Evolutionary conservation across 345 rosid genomes (phyloP).

Genomic region (Microthlaspi erraticum): DNA sequence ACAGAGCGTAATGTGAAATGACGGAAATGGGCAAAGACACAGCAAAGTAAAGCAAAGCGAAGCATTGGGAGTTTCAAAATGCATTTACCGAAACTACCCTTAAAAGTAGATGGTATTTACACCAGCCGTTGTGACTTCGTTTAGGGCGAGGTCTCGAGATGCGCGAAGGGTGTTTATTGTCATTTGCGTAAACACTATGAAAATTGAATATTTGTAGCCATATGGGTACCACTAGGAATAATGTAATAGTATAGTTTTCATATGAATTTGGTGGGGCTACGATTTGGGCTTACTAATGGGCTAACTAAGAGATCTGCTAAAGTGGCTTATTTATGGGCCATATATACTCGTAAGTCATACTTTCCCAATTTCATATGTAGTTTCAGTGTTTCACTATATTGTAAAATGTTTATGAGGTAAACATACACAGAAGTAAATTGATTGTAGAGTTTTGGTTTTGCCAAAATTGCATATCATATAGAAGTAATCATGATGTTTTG

Average conservation of each 20-base stretch:
- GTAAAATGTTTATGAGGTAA: too few species aligned
- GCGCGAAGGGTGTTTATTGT: constrained; percentile 35
- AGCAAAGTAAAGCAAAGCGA: constrained; percentile 14
- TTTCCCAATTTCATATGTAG: neutral
- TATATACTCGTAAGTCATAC: neutral
- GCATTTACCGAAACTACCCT: constrained; percentile 25
- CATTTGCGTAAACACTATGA: neutral
- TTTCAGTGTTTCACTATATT: too few species aligned
- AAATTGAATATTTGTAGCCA: neutral
- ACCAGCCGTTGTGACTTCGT: constrained; percentile 40
- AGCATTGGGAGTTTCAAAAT: constrained; percentile 38
- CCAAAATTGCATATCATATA: neutral
- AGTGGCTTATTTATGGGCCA: neutral
- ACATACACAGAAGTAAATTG: too few species aligned
- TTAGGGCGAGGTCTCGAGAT: constrained; percentile 35
- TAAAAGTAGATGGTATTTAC: constrained; percentile 24
- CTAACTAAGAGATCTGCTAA: neutral
- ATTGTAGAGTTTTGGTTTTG: neutral
- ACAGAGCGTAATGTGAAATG: constrained; percentile 26
- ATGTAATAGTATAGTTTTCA: too few species aligned
- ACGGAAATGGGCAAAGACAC: constrained; percentile 37
- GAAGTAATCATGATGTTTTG: too few species aligned
- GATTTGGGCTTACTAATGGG: neutral
- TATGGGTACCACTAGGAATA: neutral
- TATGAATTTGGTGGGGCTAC: neutral